Base-by-base conservation (phyloP, 139 green algal species). In the Tetraselmis chui region DNA sequence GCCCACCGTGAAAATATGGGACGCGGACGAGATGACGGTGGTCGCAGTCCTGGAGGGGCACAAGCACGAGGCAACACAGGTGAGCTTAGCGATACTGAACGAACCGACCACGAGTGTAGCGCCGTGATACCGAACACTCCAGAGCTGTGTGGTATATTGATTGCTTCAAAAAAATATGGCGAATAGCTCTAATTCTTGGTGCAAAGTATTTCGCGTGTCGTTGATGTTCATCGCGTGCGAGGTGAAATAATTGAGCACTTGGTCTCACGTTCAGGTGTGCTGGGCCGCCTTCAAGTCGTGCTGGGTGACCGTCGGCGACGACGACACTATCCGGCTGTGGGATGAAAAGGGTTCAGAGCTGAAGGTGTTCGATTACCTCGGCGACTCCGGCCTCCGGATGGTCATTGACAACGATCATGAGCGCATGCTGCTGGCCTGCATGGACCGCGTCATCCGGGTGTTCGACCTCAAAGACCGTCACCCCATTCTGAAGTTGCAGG, bases 311-410 rank as follows among this genome's bases (percentile, higher is more conserved):
- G 86, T 87, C 2, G 87, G 86, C 5, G 89, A 94, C 79, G 91
- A 94, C 79, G 91, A 94, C 79, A 86, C 88, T 77, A 86, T 94
- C 26, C 88, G 91, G 29, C 80, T 92, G 59, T 94, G 91, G 91
- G 81, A 30, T 75, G 32, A 80, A 0, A 78, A 85, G 0, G 91
- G 91, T 29, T 45, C 79, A 31, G 86, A 91, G 83, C 75, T 91
- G 32, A 59, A 83, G 30, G 74, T 85, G 59, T 89, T 92, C 59
- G 74, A 78, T 22, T 92, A 91, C 86, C 87, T 83, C 28, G 88
- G 91, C 11, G 45, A 67, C 45, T 67, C 45, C 45, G 45, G 45
- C 45, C 45, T 67, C 11, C 45, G 45, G 45, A 67, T 67, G 45
- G 11, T 25, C 45, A 67, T 67, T 67, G 45, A 67, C 45, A 67